Conservation (phyloP, 495 filamentous ascomycete genomes). For the Lophium mytilinum region DNA sequence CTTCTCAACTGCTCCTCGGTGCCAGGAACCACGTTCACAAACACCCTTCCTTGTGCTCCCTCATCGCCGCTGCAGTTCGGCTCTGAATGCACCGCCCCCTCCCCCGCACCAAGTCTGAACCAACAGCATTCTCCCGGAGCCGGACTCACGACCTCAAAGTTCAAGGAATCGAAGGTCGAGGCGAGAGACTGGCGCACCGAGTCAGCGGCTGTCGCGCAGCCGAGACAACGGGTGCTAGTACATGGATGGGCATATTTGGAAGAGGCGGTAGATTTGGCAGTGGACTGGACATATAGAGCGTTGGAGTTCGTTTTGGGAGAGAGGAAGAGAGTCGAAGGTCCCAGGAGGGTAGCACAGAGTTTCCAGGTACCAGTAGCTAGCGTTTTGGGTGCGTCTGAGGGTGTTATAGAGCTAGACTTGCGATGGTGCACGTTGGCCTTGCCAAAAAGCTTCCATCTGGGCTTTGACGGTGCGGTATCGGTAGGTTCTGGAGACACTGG, state of each 20-base stretch:
- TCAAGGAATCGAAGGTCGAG: constrained; percentile 22
- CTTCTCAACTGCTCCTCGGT: constrained; percentile 30
- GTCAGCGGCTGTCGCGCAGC: constrained; percentile 9
- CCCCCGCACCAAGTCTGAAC: constrained; percentile 39
- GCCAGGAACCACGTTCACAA: constrained; percentile 27
- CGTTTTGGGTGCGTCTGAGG: background rate
- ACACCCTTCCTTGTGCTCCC: constrained; percentile 1
- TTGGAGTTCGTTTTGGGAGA: background rate
- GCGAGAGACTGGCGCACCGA: constrained; percentile 8
- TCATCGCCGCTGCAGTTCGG: background rate
- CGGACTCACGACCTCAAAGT: constrained; percentile 24
- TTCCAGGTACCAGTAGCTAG: constrained; percentile 10
- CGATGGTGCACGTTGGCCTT: background rate
- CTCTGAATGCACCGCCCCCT: constrained; percentile 28
- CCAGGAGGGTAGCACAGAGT: constrained; percentile 11
- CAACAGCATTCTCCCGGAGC: constrained; percentile 33
- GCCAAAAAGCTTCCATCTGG: background rate
- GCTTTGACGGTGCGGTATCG: background rate
- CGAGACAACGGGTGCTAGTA: background rate
- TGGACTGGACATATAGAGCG: background rate
- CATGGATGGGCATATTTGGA: constrained; percentile 4
- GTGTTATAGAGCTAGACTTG: background rate
- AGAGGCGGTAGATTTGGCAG: background rate
- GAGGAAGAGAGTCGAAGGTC: constrained; percentile 8
- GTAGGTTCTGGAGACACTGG: constrained; percentile 31